Conservation (phyloP, 805 yeast species). For the Lipomyces yamadae region DNA sequence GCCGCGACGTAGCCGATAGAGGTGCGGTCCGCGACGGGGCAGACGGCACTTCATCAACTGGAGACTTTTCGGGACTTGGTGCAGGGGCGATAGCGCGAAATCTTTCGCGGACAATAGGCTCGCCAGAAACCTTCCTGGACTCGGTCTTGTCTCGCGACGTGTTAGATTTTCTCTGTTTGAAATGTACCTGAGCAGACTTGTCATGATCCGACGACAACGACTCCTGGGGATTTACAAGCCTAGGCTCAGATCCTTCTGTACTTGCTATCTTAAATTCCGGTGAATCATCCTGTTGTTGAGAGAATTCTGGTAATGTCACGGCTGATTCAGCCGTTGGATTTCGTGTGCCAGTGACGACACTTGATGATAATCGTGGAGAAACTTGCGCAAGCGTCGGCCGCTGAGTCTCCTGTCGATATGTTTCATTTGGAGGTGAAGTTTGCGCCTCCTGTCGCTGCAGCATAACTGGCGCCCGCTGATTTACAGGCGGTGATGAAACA, state of each 20-base stretch:
- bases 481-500: conserved; percentile 2
- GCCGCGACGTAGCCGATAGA: not conserved
- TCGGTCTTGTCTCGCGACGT: not conserved
- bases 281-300: not conserved
- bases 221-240: not conserved
- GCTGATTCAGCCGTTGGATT: conserved; percentile 7
- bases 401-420: not conserved
- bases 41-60: not conserved
- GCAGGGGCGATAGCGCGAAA: not conserved
- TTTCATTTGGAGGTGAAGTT: not conserved
- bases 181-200: not conserved
- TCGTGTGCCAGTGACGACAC: conserved; percentile 9
- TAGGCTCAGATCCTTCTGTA: not conserved
- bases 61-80: not conserved
- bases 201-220: not conserved
- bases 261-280: not conserved
- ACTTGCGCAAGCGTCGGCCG: not conserved
- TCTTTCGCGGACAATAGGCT: not conserved
- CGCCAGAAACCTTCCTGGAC: not conserved
- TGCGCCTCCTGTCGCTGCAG: not conserved
- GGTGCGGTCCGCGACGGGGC: not conserved
- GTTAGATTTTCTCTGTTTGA: not conserved
- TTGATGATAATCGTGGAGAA: not conserved
- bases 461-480: not conserved
- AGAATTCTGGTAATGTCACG: not conserved